Evolutionary conservation across 192 early-diverging fungal genomes (phyloP).

Genomic region (Helicostylum pulchrum): DNA sequence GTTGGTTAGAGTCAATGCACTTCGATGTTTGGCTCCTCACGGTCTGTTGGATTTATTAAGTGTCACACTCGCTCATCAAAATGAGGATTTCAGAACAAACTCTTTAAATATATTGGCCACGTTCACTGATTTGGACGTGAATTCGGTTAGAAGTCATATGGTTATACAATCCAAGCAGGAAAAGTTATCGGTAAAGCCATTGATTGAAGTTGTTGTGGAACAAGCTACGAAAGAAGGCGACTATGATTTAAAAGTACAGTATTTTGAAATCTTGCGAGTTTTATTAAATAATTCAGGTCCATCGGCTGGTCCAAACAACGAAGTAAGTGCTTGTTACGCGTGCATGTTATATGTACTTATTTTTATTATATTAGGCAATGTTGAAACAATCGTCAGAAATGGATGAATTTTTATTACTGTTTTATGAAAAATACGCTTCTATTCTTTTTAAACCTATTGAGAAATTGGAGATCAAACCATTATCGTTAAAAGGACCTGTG

Average conservation of each 20-base stretch:
- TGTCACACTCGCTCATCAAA: constrained; percentile 55
- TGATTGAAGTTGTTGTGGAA: constrained; percentile 67
- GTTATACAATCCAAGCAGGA: constrained; percentile 52
- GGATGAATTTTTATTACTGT: constrained; percentile 74
- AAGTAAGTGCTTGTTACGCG: neutral
- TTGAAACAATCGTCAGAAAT: constrained; percentile 51
- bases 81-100: constrained; percentile 56
- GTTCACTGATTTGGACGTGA: constrained; percentile 78
- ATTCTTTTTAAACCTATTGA: constrained; percentile 66
- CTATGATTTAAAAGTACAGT: constrained; percentile 64
- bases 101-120: constrained; percentile 67
- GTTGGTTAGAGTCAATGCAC: constrained; percentile 56
- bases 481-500: constrained; percentile 19
- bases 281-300: constrained; percentile 65
- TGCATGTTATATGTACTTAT: neutral
- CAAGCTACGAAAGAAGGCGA: constrained; percentile 62
- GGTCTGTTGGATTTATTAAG: constrained; percentile 82
- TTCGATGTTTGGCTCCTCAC: constrained; percentile 65
- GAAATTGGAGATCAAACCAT: constrained; percentile 39
- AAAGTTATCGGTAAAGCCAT: constrained; percentile 39
- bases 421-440: constrained; percentile 67
- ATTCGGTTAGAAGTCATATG: constrained; percentile 67
- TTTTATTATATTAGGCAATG: constrained; percentile 10
- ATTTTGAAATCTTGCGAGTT: constrained; percentile 69
- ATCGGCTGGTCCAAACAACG: constrained; percentile 23